Evolutionary conservation across 2,329 filamentous ascomycete genomes (phyloP), one percentile per base, ranked within the genome.

Genomic region (Pseudogymnoascus sp.): DNA sequence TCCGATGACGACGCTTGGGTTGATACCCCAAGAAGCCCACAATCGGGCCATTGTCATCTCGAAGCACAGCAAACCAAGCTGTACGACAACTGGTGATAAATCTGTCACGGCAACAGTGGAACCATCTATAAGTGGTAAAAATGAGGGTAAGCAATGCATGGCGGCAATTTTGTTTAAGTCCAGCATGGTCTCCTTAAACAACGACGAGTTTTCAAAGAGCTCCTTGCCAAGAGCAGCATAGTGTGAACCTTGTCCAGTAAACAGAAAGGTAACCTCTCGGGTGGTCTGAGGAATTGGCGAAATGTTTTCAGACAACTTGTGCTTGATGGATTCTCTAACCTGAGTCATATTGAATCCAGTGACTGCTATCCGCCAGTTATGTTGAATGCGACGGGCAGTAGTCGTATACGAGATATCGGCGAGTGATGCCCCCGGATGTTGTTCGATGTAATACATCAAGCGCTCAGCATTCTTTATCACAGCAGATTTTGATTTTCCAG

Each of bases 1-100:
- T 16, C 83, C 83, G 13, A 85, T 72, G 1, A 86, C 82, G 5
- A 77, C 82, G 14, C 81, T 78, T 6, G 83, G 83, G 47, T 73
- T 75, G 63, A 86, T 75, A 38, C 82, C 82, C 79, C 81, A 83
- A 1, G 80, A 81, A n/a, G 67, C 71, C 83, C 83, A 86, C 1
- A 85, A 74, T 42, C 77, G 78, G 3, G 79, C 79, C 10, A 86
- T 74, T 5, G 84, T 83, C 76, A 72, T 85, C 72, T 86, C 80
- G 53, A 84, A 78, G 63, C 79, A 80, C 56, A 75, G 75, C n/a
- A 84, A 73, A 1, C 79, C 81, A 7, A 86, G 77, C 72, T 86
- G 83, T 2, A 81, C 76, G 31, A 81, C 71, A 2, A 83, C 74
- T 1, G 82, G 81, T 6, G 80, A 80, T 24, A 82, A 68, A 38